These are phyloP conservation scores for Diaporthe citriasiana DNA, from an alignment of 2,329 filamentous ascomycete species.

Conservation along the genomic window DNA sequence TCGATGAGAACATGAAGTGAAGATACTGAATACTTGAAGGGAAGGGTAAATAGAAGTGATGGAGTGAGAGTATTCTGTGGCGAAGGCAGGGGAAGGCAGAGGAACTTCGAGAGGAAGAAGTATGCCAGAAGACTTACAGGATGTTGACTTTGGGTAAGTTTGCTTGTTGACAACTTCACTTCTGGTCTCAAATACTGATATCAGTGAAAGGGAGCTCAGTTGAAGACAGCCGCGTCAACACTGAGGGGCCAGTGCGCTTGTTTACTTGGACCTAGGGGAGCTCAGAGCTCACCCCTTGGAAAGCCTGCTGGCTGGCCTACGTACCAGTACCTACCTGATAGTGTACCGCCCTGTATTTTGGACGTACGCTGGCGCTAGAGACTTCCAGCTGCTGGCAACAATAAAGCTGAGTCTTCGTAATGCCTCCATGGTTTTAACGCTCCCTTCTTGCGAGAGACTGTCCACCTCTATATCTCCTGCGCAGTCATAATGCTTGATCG, in stretches of 20 bases:
- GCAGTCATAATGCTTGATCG: no score
- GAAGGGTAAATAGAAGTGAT: neutral
- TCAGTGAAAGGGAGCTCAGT: no score
- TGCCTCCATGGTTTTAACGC: neutral
- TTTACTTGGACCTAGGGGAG: no score
- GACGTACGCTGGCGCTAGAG: neutral
- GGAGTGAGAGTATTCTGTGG: neutral
- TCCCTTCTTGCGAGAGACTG: neutral
- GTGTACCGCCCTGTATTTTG: neutral
- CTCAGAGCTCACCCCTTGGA: neutral
- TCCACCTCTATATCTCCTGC: neutral
- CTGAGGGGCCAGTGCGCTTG: no score
- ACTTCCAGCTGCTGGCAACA: neutral
- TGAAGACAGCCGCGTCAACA: no score
- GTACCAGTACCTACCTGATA: no score
- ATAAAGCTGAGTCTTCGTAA: neutral
- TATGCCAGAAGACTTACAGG: neutral
- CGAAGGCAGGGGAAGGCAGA: neutral
- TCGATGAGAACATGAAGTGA: no score
- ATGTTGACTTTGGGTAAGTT: neutral
- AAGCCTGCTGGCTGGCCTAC: neutral
- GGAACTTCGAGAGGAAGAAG: no score
- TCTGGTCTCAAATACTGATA: neutral
- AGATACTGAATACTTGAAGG: no score
- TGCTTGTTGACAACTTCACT: neutral